Percentiles rank a stretch among this genome's conserved stretches.
These are phyloP conservation scores for Singerocomus inundabilis DNA, from an alignment of 1,284 basidiomycete genomes.

Conservation along the genomic window DNA sequence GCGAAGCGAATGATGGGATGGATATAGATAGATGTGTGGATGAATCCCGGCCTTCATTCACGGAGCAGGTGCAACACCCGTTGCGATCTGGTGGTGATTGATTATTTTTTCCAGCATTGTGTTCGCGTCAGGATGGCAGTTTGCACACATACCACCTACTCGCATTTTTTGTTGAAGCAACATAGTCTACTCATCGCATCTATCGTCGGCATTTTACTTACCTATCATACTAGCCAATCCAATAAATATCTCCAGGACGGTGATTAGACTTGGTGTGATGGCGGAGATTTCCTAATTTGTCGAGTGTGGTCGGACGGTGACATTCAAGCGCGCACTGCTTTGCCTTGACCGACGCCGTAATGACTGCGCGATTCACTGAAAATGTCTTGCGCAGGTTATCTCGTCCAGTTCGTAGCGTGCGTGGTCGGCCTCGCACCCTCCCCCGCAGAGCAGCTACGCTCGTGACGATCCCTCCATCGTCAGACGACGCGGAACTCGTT, in stretches of 20 bases:
- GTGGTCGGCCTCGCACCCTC: conserved; percentile 40
- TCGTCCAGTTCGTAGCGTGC: conserved; percentile 43
- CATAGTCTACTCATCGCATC: conserved; percentile 31
- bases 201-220: conserved; percentile 16
- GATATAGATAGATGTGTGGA: conserved; percentile 29
- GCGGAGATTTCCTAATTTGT: conserved; percentile 20
- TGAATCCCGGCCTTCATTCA: conserved; percentile 12
- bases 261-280: background rate
- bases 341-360: conserved; percentile 28
- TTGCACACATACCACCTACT: conserved; percentile 30
- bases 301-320: background rate
- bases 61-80: conserved; percentile 9
- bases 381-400: conserved; percentile 41
- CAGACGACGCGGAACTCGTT: conserved; percentile 62
- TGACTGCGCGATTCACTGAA: conserved; percentile 52
- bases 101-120: conserved; percentile 9
- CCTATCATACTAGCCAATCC: conserved; percentile 17
- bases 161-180: conserved; percentile 26
- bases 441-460: conserved; percentile 19
- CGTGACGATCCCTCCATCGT: conserved; percentile 52
- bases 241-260: too few species aligned
- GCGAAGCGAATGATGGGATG: conserved; percentile 16
- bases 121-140: conserved; percentile 13
- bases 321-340: too few species aligned
- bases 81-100: conserved; percentile 10